Conservation (phyloP, 2,329 filamentous ascomycete genomes). For the Ampelomyces quisqualis region DNA sequence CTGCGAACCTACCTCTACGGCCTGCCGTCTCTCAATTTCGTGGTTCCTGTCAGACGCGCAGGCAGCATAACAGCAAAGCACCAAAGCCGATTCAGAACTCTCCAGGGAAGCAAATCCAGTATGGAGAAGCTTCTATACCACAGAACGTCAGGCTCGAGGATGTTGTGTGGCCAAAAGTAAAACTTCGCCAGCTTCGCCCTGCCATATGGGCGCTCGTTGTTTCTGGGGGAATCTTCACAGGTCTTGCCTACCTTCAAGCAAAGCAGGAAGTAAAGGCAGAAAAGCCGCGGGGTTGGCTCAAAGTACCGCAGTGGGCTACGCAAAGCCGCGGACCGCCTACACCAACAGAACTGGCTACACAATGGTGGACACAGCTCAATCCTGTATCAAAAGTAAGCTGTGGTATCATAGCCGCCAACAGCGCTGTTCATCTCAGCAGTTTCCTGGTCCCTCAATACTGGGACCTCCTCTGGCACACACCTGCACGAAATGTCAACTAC, state of each 20-base stretch:
- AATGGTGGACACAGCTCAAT: conserved; percentile 26
- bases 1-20: neutral
- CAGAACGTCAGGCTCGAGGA: neutral
- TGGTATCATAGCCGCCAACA: conserved; percentile 34
- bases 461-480: conserved; percentile 34
- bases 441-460: conserved; percentile 26
- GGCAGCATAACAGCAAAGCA: neutral
- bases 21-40: neutral
- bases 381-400: conserved; percentile 31
- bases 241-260: conserved; percentile 33
- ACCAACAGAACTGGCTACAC: conserved; percentile 30
- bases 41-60: neutral
- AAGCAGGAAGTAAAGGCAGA: conserved; percentile 25
- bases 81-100: neutral
- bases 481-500: conserved; percentile 32
- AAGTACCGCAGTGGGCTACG: conserved; percentile 19
- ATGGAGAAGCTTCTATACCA: neutral
- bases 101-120: neutral
- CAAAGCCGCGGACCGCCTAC: conserved; percentile 21
- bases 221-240: conserved; percentile 31
- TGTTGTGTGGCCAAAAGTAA: conserved; percentile 13
- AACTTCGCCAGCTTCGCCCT: conserved; percentile 30
- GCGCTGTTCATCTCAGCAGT: conserved; percentile 28
- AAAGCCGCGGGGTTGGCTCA: conserved; percentile 14
- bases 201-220: conserved; percentile 32